Evolutionary conservation across 1,284 basidiomycete species (phyloP), one percentile per base, ranked within the genome.

Genomic region (Microbotryum saponariae): DNA sequence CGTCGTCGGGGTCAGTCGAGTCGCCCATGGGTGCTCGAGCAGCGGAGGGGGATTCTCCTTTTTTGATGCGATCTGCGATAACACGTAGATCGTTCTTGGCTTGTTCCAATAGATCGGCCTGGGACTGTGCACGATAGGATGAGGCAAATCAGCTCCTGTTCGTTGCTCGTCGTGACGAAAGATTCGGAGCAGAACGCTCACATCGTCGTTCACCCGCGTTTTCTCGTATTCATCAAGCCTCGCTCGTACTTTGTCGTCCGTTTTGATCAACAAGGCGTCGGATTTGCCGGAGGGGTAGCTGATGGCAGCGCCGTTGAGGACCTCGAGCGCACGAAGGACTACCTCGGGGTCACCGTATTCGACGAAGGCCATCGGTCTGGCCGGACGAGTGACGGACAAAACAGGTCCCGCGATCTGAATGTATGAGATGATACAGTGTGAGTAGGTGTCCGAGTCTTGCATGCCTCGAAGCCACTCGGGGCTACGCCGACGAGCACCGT

Each of bases 271-370:
- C 23, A 70, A 52, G 27, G 59, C 52, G 58, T 73, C 71, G 9
- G 61, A 66, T 29, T 59, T 51, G 7, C 73, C 70, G 3, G 55
- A 56, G 54, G 59, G 54, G 42, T 60, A 65, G 25, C 67, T 61
- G 51, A 74, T 51, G 12, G 8, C 56, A 12, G 64, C 59, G 18
- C 71, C 72, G 54, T 74, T 67, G 45, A 74, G 60, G 10, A 73
- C 65, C 48, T 72, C 72, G 51, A 74, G 58, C 57, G 67, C 70
- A 12, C 73, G 63, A 47, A 74, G 60, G 42, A 74, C 73, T n/a
- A 65, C 64, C 61, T 73, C 72, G 21, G 73, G 60, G 47, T 74
- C 73, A 18, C 68, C 65, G 55, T 73, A 74, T 46, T 74, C 73
- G 37, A 71, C 73, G 52, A 74, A 74, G 0, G 69, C 73, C 58